A percentile compares a stretch with the other conserved stretches of the same genome.
Conservation (phyloP, 2,329 filamentous ascomycete genomes). For the Ophiostoma piceae region DNA sequence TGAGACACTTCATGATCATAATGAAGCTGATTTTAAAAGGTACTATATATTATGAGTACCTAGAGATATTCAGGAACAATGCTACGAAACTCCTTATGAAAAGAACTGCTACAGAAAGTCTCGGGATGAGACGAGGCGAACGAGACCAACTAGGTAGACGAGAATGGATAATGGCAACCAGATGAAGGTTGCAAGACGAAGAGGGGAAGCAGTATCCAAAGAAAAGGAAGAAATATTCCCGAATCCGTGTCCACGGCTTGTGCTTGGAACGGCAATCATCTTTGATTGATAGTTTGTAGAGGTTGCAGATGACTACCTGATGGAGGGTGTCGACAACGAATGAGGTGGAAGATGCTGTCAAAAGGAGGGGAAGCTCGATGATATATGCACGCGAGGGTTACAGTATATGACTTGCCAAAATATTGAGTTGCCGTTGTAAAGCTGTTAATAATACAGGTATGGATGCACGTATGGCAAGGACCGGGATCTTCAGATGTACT, state of each 20-base stretch:
- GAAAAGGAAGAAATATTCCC: not conserved
- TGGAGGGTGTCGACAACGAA: constrained; percentile 1
- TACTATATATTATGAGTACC: not conserved
- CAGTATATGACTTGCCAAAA: not conserved
- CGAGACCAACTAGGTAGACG: not conserved
- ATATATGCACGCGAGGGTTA: not conserved
- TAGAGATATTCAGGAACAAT: not conserved
- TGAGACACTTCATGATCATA: not conserved
- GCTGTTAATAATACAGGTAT: too few species aligned
- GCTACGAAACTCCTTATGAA: not conserved
- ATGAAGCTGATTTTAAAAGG: not conserved
- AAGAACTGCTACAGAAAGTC: not conserved
- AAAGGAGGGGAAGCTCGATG: constrained; percentile 1
- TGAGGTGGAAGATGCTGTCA: not conserved
- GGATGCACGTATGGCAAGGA: not conserved
- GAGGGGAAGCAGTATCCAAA: not conserved
- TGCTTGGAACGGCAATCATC: not conserved
- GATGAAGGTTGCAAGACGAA: not conserved
- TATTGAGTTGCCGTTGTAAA: too few species aligned
- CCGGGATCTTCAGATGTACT: not conserved
- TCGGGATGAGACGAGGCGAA: not conserved
- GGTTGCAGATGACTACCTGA: not conserved
- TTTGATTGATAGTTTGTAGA: not conserved
- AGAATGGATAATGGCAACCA: not conserved
- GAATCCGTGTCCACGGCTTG: not conserved